phyloP scores from a whole-genome alignment of 805 yeast species.

The Torulaspora maleeae region DNA sequence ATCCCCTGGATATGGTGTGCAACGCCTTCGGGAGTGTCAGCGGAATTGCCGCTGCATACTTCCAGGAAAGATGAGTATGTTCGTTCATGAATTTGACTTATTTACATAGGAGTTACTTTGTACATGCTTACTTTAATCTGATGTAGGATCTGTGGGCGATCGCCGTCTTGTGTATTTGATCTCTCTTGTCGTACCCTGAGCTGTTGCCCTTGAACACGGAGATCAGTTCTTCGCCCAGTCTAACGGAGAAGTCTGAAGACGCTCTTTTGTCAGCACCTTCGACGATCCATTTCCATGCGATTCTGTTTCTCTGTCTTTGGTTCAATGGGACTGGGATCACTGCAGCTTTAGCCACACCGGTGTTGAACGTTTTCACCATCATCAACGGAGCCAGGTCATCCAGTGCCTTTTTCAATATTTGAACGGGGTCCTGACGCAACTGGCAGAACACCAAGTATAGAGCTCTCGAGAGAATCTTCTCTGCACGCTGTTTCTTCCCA shows the following conservation, averaged over 20 bases:
- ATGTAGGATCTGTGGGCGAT: conserved; percentile 83
- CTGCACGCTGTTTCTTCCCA: conserved; percentile 82
- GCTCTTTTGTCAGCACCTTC: conserved; percentile 79
- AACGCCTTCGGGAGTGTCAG: conserved; percentile 33
- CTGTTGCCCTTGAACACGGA: conserved; percentile 74
- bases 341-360: conserved; percentile 80
- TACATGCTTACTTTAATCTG: conserved; percentile 36
- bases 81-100: conserved; percentile 4
- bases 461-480: conserved; percentile 67
- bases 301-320: conserved; percentile 76
- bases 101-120: neutral
- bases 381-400: conserved; percentile 84
- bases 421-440: conserved; percentile 74
- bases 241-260: conserved; percentile 75
- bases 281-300: conserved; percentile 86
- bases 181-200: conserved; percentile 77
- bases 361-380: conserved; percentile 67
- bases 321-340: conserved; percentile 79
- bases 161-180: conserved; percentile 79
- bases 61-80: conserved; percentile 7
- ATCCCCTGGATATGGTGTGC: conserved; percentile 42
- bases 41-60: conserved; percentile 22
- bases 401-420: conserved; percentile 63
- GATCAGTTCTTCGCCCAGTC: conserved; percentile 85
- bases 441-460: conserved; percentile 59